Base-by-base conservation (phyloP, 208 protist genomes). In the Polymyxa betae region DNA sequence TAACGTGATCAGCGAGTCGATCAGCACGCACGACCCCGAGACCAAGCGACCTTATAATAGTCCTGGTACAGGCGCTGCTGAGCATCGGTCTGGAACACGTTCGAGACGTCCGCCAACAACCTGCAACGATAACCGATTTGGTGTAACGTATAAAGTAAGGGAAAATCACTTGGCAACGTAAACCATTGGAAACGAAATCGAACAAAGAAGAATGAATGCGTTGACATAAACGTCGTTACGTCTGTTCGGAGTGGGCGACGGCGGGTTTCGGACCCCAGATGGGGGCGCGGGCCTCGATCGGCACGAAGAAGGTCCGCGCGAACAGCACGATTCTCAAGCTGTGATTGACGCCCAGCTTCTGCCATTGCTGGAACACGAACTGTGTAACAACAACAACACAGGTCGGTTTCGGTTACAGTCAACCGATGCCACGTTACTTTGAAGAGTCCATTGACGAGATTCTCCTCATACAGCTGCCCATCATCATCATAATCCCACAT, bases 401-500 rank as follows among this genome's bases (percentile, higher is more conserved):
- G 35, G 72, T 60, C 12, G 24, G 49, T 60, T 60, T 60, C 49
- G 5, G 12, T 60, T 5, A 60, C 5, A 60, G 5, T 60, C 12
- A 60, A 24, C 24, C 12, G 49, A 60, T 29, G n/a, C n/a, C n/a
- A 5, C 5, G 24, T 60, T 24, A 82, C 72, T 40, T 92, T 90
- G 5, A 94, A 38, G 29, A 94, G 93, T 0, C 90, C 91, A 20
- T 95, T 92, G 5, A 94, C 93, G 0, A 93, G 92, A 38, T 94
- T 94, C 49, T 96, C 95, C 88, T 94, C 95, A 82, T 95, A 92
- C 24, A 96, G 91, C 24, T 95, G 90, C 0, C 95, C 94, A 45
- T 93, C 88, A 29, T 91, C 77, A 38, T 78, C 82, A 66, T 92
- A 95, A 0, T 95, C 92, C 93, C 94, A 96, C 95, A 96, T 96